Conservation (phyloP, 352 stramenopile species). For the Phytophthora hybrid region DNA sequence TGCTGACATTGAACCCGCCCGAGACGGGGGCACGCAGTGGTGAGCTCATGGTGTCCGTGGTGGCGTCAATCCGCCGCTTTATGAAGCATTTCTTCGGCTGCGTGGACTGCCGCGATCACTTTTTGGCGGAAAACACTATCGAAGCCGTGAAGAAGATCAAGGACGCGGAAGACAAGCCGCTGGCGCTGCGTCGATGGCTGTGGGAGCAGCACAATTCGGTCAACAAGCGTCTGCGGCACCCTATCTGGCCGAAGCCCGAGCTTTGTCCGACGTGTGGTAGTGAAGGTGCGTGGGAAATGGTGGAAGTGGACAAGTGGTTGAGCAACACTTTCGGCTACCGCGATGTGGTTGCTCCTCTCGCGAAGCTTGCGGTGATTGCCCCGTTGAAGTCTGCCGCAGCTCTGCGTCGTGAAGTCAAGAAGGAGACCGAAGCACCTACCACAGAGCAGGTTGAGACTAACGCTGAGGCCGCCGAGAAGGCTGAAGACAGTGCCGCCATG, state of each 20-base stretch:
- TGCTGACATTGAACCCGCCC: slow-evolving; percentile 80
- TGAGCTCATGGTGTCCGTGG: slow-evolving; percentile 74
- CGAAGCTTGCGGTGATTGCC: slow-evolving; percentile 33
- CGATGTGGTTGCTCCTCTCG: slow-evolving; percentile 56
- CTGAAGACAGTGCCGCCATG: slow-evolving; percentile 13
- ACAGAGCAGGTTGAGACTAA: slow-evolving; percentile 20
- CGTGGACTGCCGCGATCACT: slow-evolving; percentile 80
- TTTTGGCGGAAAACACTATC: slow-evolving; percentile 78
- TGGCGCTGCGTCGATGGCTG: slow-evolving; percentile 77
- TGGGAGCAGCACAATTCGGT: slow-evolving; percentile 89
- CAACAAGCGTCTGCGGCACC: slow-evolving; percentile 81
- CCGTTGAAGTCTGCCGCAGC: slow-evolving; percentile 24
- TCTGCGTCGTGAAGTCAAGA: slow-evolving; percentile 32
- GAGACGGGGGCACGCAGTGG: slow-evolving; percentile 44
- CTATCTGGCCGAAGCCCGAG: slow-evolving; percentile 79
- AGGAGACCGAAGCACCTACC: slow-evolving; percentile 19
- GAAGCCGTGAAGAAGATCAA: slow-evolving; percentile 71
- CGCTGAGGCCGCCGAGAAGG: slow-evolving; percentile 16
- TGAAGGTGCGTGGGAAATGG: slow-evolving; percentile 64
- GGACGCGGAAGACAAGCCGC: slow-evolving; percentile 72
- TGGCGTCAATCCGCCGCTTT: slow-evolving; percentile 81
- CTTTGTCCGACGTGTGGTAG: slow-evolving; percentile 75
- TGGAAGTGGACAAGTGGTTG: slow-evolving; percentile 85
- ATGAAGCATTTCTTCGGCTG: slow-evolving; percentile 90
- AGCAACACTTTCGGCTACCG: slow-evolving; percentile 67